Percentiles rank a stretch among this genome's conserved stretches.
These are phyloP conservation scores for Triglochin maritima DNA, from an alignment of 106 monocot genomes.

Conservation along the genomic window DNA sequence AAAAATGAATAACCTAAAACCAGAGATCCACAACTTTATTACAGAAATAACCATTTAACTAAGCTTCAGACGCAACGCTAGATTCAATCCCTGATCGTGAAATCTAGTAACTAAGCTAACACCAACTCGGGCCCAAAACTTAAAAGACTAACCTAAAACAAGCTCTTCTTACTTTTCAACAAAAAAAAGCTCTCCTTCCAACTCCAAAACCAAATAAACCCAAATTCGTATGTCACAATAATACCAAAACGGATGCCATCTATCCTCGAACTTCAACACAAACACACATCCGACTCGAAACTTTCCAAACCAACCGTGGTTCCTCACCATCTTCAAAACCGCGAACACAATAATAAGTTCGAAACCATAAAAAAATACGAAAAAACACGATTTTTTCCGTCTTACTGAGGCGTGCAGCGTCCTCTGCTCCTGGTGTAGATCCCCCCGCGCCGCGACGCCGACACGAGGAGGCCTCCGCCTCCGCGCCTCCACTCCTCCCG, in stretches of 20 bases:
- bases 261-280: neutral
- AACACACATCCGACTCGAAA: neutral
- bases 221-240: neutral
- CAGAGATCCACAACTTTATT: too few relatives aligned
- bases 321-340: neutral
- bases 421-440: slow-evolving; percentile 51
- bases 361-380: neutral
- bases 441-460: slow-evolving; percentile 25
- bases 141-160: too few relatives aligned
- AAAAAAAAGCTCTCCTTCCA: too few relatives aligned
- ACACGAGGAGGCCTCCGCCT: neutral
- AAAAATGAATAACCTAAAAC: too few relatives aligned
- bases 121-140: too few relatives aligned
- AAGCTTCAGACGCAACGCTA: too few relatives aligned
- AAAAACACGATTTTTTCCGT: neutral
- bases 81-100: too few relatives aligned
- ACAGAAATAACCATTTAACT: too few relatives aligned
- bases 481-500: neutral
- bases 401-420: slow-evolving; percentile 74
- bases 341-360: neutral
- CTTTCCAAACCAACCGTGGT: neutral
- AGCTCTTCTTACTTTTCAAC: too few relatives aligned
- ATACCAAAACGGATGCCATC: neutral
- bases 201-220: too few relatives aligned
- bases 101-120: too few relatives aligned